Conservation (phyloP, 1,284 basidiomycete species). For the Malassezia japonica region DNA sequence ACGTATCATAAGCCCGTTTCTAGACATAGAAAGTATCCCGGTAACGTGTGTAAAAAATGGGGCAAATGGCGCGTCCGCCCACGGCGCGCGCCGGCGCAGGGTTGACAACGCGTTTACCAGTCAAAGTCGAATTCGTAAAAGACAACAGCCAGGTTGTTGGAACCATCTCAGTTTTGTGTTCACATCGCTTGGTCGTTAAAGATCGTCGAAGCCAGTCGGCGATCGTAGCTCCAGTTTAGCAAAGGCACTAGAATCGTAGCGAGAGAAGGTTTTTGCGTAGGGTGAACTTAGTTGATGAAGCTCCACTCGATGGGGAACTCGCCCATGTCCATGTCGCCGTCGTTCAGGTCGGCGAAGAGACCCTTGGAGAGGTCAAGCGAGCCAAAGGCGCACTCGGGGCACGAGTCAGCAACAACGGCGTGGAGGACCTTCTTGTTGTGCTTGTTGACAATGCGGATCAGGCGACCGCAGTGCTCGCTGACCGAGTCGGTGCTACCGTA, state of each 20-base stretch:
- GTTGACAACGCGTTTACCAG: too few species aligned
- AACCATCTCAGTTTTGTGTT: too few species aligned
- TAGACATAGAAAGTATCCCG: too few species aligned
- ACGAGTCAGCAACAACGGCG: conserved; percentile 63
- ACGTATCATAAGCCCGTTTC: too few species aligned
- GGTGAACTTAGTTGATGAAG: conserved; percentile 11
- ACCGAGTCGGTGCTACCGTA: conserved; percentile 20
- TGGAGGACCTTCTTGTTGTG: conserved; percentile 56
- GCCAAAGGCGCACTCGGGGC: conserved; percentile 61
- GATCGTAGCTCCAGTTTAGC: neutral
- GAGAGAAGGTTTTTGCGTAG: too few species aligned
- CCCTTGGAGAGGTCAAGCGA: conserved; percentile 68
- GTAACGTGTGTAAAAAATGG: too few species aligned
- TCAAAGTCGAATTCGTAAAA: too few species aligned
- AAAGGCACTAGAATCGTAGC: neutral
- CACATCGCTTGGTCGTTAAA: too few species aligned
- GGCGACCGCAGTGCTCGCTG: conserved; percentile 54
- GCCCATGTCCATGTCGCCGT: conserved; percentile 38
- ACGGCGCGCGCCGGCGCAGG: too few species aligned
- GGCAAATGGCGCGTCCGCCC: too few species aligned
- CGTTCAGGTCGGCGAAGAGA: conserved; percentile 56
- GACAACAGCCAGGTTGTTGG: too few species aligned
- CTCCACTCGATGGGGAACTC: conserved; percentile 40
- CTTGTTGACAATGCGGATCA: conserved; percentile 58
- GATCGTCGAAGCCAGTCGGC: neutral